Conservation (phyloP, 257 asterid species). For the Forsythia viridissima region DNA sequence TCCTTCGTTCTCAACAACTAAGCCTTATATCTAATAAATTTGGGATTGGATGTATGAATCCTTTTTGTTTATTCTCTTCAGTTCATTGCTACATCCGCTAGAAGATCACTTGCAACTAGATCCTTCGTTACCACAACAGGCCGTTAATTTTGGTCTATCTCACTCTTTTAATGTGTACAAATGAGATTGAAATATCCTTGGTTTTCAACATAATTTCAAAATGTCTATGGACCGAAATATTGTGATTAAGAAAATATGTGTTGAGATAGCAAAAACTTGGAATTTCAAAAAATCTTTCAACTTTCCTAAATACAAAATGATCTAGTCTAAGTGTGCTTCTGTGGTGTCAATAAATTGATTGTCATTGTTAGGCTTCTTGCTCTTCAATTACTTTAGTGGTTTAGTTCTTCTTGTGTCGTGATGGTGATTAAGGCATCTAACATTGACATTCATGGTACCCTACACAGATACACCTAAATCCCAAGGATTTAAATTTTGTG, state of each 20-base stretch:
- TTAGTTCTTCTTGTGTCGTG: constrained; percentile 16
- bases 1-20: not conserved
- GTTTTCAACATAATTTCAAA: not conserved
- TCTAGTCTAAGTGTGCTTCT: not conserved
- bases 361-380: not conserved
- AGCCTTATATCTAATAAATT: not conserved
- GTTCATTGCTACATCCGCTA: not conserved
- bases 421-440: constrained; percentile 28
- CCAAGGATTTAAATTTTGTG: constrained; percentile 84
- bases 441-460: constrained; percentile 25
- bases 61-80: not conserved
- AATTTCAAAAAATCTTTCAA: not conserved
- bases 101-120: no score
- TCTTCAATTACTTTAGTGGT: constrained; percentile 14
- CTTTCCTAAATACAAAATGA: not conserved
- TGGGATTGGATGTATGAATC: not conserved
- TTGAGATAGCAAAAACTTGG: not conserved
- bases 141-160: no score
- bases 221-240: not conserved
- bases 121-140: no score
- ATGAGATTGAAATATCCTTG: not conserved
- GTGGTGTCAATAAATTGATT: constrained; percentile 13
- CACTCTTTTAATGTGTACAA: no score
- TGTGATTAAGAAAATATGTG: not conserved
- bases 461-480: constrained; percentile 59